Conservation (phyloP, 176 grass and related monocot genomes). For the Ananas comosus region DNA sequence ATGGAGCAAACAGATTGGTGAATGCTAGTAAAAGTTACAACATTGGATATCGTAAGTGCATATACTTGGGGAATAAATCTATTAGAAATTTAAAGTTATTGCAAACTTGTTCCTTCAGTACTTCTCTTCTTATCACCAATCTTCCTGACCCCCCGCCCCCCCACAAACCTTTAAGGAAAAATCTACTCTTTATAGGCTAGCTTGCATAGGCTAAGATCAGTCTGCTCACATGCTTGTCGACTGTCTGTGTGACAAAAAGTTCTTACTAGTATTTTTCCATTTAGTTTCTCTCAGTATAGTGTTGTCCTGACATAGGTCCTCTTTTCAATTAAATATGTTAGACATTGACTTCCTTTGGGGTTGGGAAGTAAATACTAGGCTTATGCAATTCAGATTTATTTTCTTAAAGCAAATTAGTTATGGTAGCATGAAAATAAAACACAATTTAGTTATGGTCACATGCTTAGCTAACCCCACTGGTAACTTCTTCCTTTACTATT, state of each 20-base stretch:
- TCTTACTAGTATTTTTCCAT: no score
- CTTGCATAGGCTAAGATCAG: neutral
- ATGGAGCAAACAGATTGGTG: slow-evolving; percentile 18
- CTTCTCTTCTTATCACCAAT: neutral
- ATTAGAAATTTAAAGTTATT: neutral
- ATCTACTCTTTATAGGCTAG: neutral
- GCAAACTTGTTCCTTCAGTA: neutral
- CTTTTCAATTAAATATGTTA: no score
- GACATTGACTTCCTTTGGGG: no score
- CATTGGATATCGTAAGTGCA: slow-evolving; percentile 39
- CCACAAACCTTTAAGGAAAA: neutral
- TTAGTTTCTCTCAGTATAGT: no score
- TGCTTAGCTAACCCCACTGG: no score
- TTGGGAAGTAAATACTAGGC: no score
- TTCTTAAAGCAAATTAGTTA: no score
- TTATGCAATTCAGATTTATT: no score
- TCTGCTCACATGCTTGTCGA: neutral
- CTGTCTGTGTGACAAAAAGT: neutral
- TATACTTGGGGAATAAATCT: neutral
- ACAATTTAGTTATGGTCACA: no score
- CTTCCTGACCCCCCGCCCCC: neutral
- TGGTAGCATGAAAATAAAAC: no score
- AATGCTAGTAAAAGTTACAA: slow-evolving; percentile 27
- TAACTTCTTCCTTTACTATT: no score
- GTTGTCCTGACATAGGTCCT: no score